Percentiles rank a stretch among this genome's conserved stretches.
phyloP scores from a whole-genome alignment of 495 filamentous ascomycete genomes.

The Aspergillus campestris region DNA sequence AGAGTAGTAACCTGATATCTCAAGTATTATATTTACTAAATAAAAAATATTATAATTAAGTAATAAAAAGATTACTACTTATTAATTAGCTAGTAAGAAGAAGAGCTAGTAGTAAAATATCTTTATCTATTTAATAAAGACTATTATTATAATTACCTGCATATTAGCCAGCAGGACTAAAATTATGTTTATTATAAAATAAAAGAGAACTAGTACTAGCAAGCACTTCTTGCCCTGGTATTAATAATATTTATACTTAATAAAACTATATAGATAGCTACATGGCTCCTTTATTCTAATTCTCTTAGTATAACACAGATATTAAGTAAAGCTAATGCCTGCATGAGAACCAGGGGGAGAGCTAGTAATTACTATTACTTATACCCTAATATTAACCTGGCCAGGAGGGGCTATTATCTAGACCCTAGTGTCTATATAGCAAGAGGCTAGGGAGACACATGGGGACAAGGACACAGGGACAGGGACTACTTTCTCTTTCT shows the following conservation, averaged over 20 bases:
- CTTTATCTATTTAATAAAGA: background rate
- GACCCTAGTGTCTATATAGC: too few relatives aligned
- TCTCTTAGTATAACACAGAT: background rate
- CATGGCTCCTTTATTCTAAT: background rate
- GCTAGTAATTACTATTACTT: too few relatives aligned
- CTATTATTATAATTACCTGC: background rate
- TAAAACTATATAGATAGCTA: background rate
- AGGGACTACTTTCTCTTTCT: too few relatives aligned
- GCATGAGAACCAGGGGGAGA: too few relatives aligned
- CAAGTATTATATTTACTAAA: background rate
- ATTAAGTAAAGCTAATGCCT: background rate
- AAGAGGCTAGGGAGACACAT: too few relatives aligned
- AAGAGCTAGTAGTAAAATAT: background rate
- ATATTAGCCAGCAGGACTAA: background rate
- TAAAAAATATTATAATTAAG: background rate
- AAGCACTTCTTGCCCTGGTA: background rate
- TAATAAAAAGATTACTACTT: slow-evolving; percentile 1
- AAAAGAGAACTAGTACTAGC: background rate
- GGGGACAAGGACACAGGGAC: too few relatives aligned
- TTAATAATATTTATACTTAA: background rate
- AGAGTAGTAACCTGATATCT: background rate
- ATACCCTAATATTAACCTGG: too few relatives aligned
- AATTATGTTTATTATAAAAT: background rate
- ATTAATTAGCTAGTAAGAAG: too few relatives aligned
- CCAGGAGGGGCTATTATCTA: too few relatives aligned